Base-by-base conservation (phyloP, 129 eudicot genomes). In the Rutidosis leptorrhynchoides region DNA sequence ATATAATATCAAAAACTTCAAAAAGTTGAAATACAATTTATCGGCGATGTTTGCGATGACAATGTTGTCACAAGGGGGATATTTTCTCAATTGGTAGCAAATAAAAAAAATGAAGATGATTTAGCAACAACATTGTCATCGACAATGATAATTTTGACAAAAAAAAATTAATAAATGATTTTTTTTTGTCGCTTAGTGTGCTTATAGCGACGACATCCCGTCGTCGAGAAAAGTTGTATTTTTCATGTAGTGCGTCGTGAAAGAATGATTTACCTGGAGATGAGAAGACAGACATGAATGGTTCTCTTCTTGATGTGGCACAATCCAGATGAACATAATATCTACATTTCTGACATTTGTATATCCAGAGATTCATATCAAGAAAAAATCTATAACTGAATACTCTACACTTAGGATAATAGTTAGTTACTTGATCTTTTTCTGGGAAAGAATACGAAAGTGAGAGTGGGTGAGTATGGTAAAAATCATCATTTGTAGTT, bases 381-480 rank as follows among this genome's bases (percentile, higher is more conserved):
- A 0, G 0, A 6, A 0, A 16, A 64, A 3, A 2, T 1, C 6
- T 1, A 7, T 15, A n/a, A n/a, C n/a, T 2, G 2, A 56, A 65
- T 65, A 65, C 24, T 27, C 70, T 26, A n/a, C 58, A 45, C 32
- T 17, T 63, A 9, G 68, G 68, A 5, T 1, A 1, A 40, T 10
- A 8, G 11, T 37, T 37, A 62, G 20, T 20, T 0, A 0, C 12
- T 37, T 35, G 30, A 12, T 65, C 70, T 46, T 2, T 23, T 16
- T 0, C 0, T 1, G 72, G 72, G 52, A 67, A 67, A 32, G 62
- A 67, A 33, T 67, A 53, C 12, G 62, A 52, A 67, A 64, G 33
- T 55, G 24, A 42, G 69, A 64, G 69, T 15, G 55, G 68, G 51
- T 51, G 61, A 3, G 30, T 10, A 67, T 67, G 62, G 7, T 1